Evolutionary conservation across 768 basidiomycete genomes (phyloP), one percentile per base, ranked within the genome.

Genomic region (Gloeophyllum trabeum): DNA sequence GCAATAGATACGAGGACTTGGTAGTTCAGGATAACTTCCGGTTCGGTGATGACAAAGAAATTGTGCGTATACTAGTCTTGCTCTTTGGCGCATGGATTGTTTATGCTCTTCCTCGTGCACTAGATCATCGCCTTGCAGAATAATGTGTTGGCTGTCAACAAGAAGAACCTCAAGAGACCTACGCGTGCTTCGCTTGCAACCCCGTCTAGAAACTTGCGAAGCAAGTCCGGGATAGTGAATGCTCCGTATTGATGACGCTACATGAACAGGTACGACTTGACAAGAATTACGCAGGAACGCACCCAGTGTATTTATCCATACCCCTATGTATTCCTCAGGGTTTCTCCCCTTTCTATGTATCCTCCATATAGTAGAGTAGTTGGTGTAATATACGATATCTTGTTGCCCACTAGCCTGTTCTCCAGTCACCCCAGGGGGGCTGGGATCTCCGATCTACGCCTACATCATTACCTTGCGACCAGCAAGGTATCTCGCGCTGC

Each of bases 21-120:
- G 92, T 98, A 44, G 92, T 98, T 0, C 93, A 96, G 49, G 96
- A 99, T 61, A 89, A 84, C 63, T 99, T 99, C 78, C 88, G 83
- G 63, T 98, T 93, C 55, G 94, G 92, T 12, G 89, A 94, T 53
- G 93, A 98, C 62, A 87, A 90, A 55, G 83, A 97, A 57, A 97
- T 99, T 56, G 90, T 91, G 52, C 54, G 86, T 68, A 42, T 40
- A 35, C 37, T 6, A 6, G 13, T 24, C 10, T 21, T 18, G 18
- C 4, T 16, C 14, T 2, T 5, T 16, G 21, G 36, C 25, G 26
- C 43, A 23, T 35, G 23, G 28, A 19, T 26, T 14, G 20, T 41
- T 36, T n/a, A 5, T 32, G 3, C 16, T 7, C 32, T 19, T 6
- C n/a, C 24, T 14, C 12, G 18, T 37, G 39, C 7, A 24, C 24